A percentile compares a stretch with the other conserved stretches of the same genome.
Conservation (phyloP, 352 stramenopile genomes). For the Phytophthora pini region DNA sequence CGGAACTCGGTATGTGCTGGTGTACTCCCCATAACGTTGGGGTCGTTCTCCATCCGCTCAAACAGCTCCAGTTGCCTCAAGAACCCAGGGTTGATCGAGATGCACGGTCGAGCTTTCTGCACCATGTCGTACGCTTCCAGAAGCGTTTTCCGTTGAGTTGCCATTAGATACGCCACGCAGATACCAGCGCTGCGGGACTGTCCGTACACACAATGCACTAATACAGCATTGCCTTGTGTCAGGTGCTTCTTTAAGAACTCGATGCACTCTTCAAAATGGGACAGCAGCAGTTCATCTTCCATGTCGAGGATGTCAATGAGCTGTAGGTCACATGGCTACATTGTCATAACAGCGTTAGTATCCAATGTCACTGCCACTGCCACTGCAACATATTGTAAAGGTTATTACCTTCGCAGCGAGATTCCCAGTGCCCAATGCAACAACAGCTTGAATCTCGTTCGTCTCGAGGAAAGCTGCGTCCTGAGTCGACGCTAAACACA, state of each 20-base stretch:
- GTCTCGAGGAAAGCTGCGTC: constrained; percentile 48
- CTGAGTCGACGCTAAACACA: constrained; percentile 16
- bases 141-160: constrained; percentile 41
- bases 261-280: constrained; percentile 64
- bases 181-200: constrained; percentile 79
- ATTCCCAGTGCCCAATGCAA: constrained; percentile 69
- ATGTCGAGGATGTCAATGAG: constrained; percentile 77
- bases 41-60: constrained; percentile 58
- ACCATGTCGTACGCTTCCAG: constrained; percentile 64
- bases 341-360: constrained; percentile 1
- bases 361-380: not conserved
- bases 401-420: constrained; percentile 50
- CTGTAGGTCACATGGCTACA: constrained; percentile 47
- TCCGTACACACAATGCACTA: constrained; percentile 86
- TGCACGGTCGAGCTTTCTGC: constrained; percentile 67
- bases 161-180: constrained; percentile 83
- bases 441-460: constrained; percentile 52
- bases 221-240: constrained; percentile 18
- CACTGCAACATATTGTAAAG: constrained; percentile 3
- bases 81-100: constrained; percentile 83
- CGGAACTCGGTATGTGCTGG: constrained; percentile 72
- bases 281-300: constrained; percentile 75
- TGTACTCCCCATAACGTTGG: constrained; percentile 46
- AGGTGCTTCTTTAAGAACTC: constrained; percentile 44
- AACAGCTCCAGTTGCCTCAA: constrained; percentile 77